Conservation (phyloP, 2,329 filamentous ascomycete genomes). For the Aspergillus terreus region DNA sequence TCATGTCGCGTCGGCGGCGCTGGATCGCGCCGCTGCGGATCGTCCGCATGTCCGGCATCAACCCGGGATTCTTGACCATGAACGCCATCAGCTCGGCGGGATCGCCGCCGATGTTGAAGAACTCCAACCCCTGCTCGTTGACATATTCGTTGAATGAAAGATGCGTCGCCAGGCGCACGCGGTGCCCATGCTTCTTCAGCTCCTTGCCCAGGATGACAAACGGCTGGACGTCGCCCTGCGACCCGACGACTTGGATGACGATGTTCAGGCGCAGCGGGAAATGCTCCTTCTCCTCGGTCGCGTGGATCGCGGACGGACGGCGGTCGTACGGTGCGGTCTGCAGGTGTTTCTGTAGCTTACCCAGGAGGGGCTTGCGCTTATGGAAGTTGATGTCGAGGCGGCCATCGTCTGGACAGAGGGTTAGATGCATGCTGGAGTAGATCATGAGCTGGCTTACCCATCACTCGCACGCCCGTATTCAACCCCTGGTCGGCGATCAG, state of each 20-base stretch:
- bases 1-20: conserved; percentile 69
- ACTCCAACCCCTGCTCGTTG: conserved; percentile 67
- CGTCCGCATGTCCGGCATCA: conserved; percentile 78
- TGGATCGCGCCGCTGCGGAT: conserved; percentile 73
- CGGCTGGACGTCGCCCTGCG: conserved; percentile 71
- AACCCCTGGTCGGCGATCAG: conserved; percentile 6
- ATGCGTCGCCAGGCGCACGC: conserved; percentile 72
- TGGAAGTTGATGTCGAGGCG: conserved; percentile 77
- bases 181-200: conserved; percentile 64
- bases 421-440: neutral
- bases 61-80: conserved; percentile 83
- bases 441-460: conserved; percentile 9
- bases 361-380: conserved; percentile 63
- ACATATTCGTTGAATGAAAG: conserved; percentile 65
- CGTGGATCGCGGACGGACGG: conserved; percentile 1
- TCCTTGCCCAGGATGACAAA: conserved; percentile 67
- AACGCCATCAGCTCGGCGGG: conserved; percentile 77
- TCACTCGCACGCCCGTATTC: conserved; percentile 17
- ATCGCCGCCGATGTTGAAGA: conserved; percentile 73
- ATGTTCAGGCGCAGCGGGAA: conserved; percentile 48
- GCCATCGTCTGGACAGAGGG: conserved; percentile 57
- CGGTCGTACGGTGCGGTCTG: neutral
- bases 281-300: conserved; percentile 1
- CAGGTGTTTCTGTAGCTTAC: conserved; percentile 60
- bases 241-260: conserved; percentile 72